Evolutionary conservation across 179 eudicot genomes (phyloP).

Genomic region (Heliamphora pulchella): DNA sequence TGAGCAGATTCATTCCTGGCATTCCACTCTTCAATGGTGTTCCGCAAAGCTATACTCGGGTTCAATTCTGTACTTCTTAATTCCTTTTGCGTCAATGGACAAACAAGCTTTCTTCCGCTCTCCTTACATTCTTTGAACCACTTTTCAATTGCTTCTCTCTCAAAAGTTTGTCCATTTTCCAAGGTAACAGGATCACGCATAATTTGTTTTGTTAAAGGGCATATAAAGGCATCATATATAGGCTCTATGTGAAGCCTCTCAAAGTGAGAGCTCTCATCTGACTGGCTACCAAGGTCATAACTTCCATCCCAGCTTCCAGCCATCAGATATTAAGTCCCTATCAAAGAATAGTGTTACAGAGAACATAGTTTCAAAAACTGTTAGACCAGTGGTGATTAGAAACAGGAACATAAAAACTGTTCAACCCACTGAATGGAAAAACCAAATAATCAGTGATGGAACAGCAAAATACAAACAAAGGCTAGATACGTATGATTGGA

Average conservation of each 20-base stretch:
- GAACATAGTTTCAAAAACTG: background rate
- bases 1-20: constrained; percentile 92
- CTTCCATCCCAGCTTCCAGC: constrained; percentile 71
- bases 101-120: constrained; percentile 54
- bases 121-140: constrained; percentile 78
- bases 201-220: constrained; percentile 76
- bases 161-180: constrained; percentile 79
- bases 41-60: constrained; percentile 74
- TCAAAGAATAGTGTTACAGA: background rate
- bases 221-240: constrained; percentile 67
- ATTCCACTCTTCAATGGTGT: constrained; percentile 87
- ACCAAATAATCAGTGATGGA: background rate
- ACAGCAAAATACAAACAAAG: background rate
- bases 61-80: constrained; percentile 56
- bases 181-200: constrained; percentile 86
- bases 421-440: background rate
- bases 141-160: constrained; percentile 89
- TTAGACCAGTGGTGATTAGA: background rate
- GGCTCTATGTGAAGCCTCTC: constrained; percentile 73
- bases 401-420: background rate
- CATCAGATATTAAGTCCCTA: constrained; percentile 44
- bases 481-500: background rate
- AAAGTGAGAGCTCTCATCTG: constrained; percentile 63
- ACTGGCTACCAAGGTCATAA: constrained; percentile 53
- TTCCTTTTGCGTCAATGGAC: constrained; percentile 66